Evolutionary conservation across 352 stramenopile genomes (phyloP).

Genomic region (Phytopythium mirpurense): DNA sequence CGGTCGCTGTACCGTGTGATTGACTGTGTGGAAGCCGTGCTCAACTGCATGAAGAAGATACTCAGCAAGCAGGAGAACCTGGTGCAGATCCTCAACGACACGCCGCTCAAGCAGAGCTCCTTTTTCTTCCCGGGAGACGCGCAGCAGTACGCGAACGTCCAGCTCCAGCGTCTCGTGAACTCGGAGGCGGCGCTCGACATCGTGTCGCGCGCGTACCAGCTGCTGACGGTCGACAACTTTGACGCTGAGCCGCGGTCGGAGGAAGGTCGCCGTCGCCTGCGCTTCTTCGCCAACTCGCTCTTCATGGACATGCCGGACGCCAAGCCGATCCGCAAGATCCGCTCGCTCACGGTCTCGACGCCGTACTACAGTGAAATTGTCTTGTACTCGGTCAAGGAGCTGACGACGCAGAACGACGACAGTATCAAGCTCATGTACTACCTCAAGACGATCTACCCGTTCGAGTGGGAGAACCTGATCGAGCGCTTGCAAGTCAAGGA

Average conservation of each 20-base stretch:
- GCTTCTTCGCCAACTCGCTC: conserved; percentile 86
- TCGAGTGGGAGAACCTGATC: conserved; percentile 83
- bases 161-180: conserved; percentile 77
- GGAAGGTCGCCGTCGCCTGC: conserved; percentile 77
- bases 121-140: conserved; percentile 86
- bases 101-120: conserved; percentile 79
- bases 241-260: conserved; percentile 83
- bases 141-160: conserved; percentile 77
- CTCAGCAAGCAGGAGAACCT: conserved; percentile 81
- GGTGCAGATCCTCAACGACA: conserved; percentile 82
- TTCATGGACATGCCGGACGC: conserved; percentile 90
- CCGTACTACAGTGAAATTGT: conserved; percentile 90
- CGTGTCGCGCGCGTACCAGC: conserved; percentile 76
- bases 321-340: conserved; percentile 82
- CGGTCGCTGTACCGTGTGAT: conserved; percentile 81
- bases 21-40: conserved; percentile 72
- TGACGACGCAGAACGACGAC: conserved; percentile 82
- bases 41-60: conserved; percentile 85
- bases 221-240: conserved; percentile 88
- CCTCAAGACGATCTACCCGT: conserved; percentile 85
- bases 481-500: conserved; percentile 75
- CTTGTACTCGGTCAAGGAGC: conserved; percentile 86
- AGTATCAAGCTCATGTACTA: conserved; percentile 97
- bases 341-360: conserved; percentile 78
- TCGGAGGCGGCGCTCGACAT: conserved; percentile 80